phyloP scores from a whole-genome alignment of 208 protist genomes.

The Leishmania arabica region DNA sequence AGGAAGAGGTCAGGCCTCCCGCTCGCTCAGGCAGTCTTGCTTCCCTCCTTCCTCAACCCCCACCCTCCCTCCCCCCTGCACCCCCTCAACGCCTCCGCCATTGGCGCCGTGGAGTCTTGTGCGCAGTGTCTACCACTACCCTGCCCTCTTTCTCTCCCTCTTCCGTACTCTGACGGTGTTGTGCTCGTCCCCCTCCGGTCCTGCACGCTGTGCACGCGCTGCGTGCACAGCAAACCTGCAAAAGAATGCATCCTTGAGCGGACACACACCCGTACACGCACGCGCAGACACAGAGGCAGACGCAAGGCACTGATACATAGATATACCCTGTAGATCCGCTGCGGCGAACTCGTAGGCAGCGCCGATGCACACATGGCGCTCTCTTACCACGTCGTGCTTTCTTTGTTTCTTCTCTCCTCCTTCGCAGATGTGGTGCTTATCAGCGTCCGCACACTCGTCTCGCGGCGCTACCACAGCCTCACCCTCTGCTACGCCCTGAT shows the following conservation, averaged over 20 bases:
- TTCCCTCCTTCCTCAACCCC: neutral
- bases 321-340: neutral
- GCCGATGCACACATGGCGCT: conserved; percentile 8
- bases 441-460: conserved; percentile 37
- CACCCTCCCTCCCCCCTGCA: neutral
- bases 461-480: conserved; percentile 12
- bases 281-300: neutral
- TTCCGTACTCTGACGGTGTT: neutral
- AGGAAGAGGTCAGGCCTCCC: neutral
- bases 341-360: neutral
- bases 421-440: conserved; percentile 44
- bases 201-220: neutral
- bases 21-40: neutral
- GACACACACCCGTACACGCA: neutral
- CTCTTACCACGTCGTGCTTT: conserved; percentile 22
- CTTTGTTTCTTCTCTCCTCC: conserved; percentile 21
- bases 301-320: neutral
- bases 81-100: neutral
- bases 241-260: neutral
- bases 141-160: neutral
- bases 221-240: neutral
- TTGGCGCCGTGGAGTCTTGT: neutral
- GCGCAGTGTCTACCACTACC: neutral
- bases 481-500: conserved; percentile 37
- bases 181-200: neutral